Evolutionary conservation across 2,329 filamentous ascomycete genomes (phyloP), one percentile per base, ranked within the genome.

Genomic region (Coniochaeta sp.): DNA sequence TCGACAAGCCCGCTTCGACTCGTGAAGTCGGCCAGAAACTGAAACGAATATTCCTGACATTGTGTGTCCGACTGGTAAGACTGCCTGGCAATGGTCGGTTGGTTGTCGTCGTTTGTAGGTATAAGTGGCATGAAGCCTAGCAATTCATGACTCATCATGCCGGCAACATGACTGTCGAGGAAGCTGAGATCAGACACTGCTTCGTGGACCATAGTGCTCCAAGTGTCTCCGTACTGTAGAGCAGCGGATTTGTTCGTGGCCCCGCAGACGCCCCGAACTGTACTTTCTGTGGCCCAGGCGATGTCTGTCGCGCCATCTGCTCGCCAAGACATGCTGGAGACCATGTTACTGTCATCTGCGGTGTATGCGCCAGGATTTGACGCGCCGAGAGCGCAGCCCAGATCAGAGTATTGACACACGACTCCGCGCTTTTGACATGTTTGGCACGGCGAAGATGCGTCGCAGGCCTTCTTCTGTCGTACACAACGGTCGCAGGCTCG

Each of bases 11-110:
- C 73, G 0, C 70, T 72, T 26, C 71, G 66, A 59, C 71, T 73
- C 16, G 73, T 74, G 59, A 75, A 74, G 44, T 70, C 67, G 47
- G 68, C 67, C 1, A 75, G 64, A 52, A 75, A 75, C 5, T 64
- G 62, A 63, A 67, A 70, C 14, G 59, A 65, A 40, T 64, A 62
- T 8, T 62, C 62, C 17, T 61, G 62, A 36, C 63, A 12, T 62
- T 59, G n/a, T 17, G n/a, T 33, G 31, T 57, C 34, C 14, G 52
- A 33, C 26, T 55, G n/a, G 14, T 36, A 55, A 34, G 26, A 11
- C 31, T 19, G 16, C 26, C 43, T 47, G 19, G 52, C n/a, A 17
- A n/a, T 6, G 26, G 14, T 22, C 5, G 52, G 26, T 16, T 33
- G 36, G 7, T 36, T 16, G 28, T n/a, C 14, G 11, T 31, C 34